These are phyloP conservation scores for Penicillium verrucosum DNA, from an alignment of 2,329 filamentous ascomycete species.

Conservation along the genomic window DNA sequence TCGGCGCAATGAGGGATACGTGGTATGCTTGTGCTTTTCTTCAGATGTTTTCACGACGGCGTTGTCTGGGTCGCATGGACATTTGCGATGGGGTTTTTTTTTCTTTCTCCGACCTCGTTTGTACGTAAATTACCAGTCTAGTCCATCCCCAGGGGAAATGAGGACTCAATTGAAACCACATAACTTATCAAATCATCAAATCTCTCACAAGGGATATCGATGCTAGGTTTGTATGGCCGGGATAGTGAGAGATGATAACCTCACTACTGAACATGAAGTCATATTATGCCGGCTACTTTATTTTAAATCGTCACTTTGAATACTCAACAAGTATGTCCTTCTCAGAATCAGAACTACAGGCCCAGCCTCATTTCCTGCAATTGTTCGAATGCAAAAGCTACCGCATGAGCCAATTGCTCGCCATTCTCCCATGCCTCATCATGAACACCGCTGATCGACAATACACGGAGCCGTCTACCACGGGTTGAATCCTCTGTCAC, in stretches of 20 bases:
- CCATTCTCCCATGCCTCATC: conserved; percentile 44
- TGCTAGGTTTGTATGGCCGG: neutral
- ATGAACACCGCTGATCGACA: conserved; percentile 39
- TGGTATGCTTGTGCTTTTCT: conserved; percentile 18
- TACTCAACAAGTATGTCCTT: neutral
- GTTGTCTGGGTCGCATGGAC: conserved; percentile 22
- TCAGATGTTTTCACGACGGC: conserved; percentile 28
- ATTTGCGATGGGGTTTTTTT: conserved; percentile 19
- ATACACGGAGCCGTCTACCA: conserved; percentile 40
- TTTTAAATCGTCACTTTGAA: neutral
- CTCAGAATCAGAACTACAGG: conserved; percentile 1
- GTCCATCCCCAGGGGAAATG: neutral
- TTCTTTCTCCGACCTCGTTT: conserved; percentile 16
- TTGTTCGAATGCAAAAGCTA: conserved; percentile 32
- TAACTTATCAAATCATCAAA: neutral
- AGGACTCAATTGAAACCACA: conserved; percentile 12
- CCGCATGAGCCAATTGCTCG: conserved; percentile 38
- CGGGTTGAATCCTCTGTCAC: conserved; percentile 24
- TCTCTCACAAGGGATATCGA: neutral
- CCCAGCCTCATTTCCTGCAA: conserved; percentile 25
- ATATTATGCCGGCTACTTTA: neutral
- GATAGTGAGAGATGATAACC: neutral
- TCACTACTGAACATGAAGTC: neutral
- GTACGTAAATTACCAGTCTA: conserved; percentile 21
- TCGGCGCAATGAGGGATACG: conserved; percentile 30